A percentile compares a stretch with the other conserved stretches of the same genome.
Conservation (phyloP, 1,139 yeast genomes). For the Candida neerlandica region DNA sequence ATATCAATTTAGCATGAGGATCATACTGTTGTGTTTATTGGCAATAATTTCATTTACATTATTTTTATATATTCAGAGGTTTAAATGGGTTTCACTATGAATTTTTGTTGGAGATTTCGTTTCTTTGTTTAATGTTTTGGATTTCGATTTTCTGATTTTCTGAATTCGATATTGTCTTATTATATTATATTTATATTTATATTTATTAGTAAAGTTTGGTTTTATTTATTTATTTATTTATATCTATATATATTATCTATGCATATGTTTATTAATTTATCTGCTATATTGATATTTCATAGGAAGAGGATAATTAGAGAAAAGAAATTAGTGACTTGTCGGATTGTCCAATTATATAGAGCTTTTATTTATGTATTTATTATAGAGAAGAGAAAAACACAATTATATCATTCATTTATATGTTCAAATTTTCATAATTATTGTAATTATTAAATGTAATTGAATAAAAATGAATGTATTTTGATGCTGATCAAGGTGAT, state of each 20-base stretch:
- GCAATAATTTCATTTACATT: slow-evolving; percentile 29
- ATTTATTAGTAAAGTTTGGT: neutral
- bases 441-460: no score
- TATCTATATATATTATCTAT: neutral
- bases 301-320: no score
- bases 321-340: no score
- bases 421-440: no score
- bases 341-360: no score
- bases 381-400: no score
- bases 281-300: no score
- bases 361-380: no score
- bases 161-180: neutral
- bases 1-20: slow-evolving; percentile 17
- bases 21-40: slow-evolving; percentile 23
- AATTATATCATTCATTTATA: no score
- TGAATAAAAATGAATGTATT: no score
- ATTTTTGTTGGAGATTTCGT: neutral
- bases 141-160: neutral
- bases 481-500: no score
- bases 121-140: neutral
- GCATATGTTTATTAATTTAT: no score
- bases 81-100: slow-evolving; percentile 25
- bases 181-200: neutral
- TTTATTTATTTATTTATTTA: neutral
- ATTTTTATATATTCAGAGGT: slow-evolving; percentile 31